Percentiles rank a stretch among this genome's conserved stretches.
phyloP scores from a whole-genome alignment of 768 basidiomycete species.

The Trametes gibbosa region DNA sequence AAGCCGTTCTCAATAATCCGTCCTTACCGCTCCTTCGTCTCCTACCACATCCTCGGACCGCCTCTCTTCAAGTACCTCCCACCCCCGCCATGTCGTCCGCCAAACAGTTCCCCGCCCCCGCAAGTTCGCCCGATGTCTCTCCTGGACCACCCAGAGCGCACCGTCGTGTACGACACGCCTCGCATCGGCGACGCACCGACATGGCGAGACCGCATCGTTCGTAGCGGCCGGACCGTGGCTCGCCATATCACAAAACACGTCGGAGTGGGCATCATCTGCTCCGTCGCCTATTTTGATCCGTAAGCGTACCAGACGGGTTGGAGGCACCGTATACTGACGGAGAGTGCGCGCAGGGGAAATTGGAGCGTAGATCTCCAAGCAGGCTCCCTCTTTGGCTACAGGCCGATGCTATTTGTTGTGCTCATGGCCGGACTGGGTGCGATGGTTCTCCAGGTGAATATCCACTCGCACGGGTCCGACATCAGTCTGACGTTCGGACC shows the following conservation, averaged over 20 bases:
- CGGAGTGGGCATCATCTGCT: slow-evolving; percentile 82
- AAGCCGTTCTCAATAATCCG: slow-evolving; percentile 15
- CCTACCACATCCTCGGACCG: neutral
- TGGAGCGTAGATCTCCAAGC: slow-evolving; percentile 91
- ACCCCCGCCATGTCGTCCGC: slow-evolving; percentile 17
- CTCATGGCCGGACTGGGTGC: slow-evolving; percentile 81
- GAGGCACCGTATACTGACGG: slow-evolving; percentile 48
- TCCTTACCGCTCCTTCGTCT: slow-evolving; percentile 24
- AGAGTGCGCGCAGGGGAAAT: slow-evolving; percentile 54
- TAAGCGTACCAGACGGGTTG: slow-evolving; percentile 49
- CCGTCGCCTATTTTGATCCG: slow-evolving; percentile 89
- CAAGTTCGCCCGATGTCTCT: slow-evolving; percentile 15
- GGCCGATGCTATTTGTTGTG: slow-evolving; percentile 73
- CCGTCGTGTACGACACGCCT: slow-evolving; percentile 5
- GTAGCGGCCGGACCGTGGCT: neutral
- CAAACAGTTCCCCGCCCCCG: neutral
- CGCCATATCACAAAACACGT: slow-evolving; percentile 33
- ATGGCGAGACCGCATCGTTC: neutral
- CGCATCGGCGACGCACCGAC: neutral
- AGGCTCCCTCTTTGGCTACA: slow-evolving; percentile 84
- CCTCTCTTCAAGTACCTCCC: slow-evolving; percentile 13
- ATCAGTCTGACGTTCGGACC: neutral
- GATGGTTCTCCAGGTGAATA: slow-evolving; percentile 70
- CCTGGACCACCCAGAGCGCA: slow-evolving; percentile 22
- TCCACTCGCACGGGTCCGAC: neutral